These are phyloP conservation scores for Termitomyces sp. DNA, from an alignment of 768 basidiomycete genomes.

Conservation along the genomic window DNA sequence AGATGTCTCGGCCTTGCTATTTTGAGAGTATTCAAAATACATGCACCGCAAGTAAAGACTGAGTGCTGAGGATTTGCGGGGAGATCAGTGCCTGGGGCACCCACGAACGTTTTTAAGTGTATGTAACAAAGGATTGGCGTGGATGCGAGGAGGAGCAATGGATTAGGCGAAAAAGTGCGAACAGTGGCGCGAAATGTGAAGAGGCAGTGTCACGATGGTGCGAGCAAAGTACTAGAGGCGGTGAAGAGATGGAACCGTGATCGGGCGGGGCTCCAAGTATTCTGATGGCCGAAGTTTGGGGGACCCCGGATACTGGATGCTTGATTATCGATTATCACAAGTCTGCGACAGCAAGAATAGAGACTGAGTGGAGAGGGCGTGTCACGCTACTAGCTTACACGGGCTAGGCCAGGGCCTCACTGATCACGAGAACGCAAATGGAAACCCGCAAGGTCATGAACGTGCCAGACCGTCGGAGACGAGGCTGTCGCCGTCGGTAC, in stretches of 20 bases:
- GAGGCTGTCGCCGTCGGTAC: constrained; percentile 1
- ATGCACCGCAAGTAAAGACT: background rate
- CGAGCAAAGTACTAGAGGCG: background rate
- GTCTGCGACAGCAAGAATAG: background rate
- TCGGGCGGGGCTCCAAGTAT: background rate
- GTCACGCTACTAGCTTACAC: background rate
- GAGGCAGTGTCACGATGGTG: background rate
- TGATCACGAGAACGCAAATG: background rate
- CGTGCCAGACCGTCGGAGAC: constrained; percentile 5
- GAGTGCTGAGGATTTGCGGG: background rate
- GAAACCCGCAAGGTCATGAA: background rate
- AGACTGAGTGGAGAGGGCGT: background rate
- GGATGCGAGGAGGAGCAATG: background rate
- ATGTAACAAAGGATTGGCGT: background rate
- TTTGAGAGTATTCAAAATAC: background rate
- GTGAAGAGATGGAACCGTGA: background rate
- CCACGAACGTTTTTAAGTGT: background rate
- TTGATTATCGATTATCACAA: background rate
- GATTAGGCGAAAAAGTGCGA: background rate
- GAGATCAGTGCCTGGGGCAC: constrained; percentile 2
- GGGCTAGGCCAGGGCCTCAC: background rate
- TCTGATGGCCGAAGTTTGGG: background rate
- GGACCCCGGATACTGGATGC: background rate
- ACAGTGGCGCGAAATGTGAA: background rate
- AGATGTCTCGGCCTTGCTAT: background rate